A percentile compares a stretch with the other conserved stretches of the same genome.
These are phyloP conservation scores for Dendrothele bispora DNA, from an alignment of 768 basidiomycete genomes.

Conservation along the genomic window DNA sequence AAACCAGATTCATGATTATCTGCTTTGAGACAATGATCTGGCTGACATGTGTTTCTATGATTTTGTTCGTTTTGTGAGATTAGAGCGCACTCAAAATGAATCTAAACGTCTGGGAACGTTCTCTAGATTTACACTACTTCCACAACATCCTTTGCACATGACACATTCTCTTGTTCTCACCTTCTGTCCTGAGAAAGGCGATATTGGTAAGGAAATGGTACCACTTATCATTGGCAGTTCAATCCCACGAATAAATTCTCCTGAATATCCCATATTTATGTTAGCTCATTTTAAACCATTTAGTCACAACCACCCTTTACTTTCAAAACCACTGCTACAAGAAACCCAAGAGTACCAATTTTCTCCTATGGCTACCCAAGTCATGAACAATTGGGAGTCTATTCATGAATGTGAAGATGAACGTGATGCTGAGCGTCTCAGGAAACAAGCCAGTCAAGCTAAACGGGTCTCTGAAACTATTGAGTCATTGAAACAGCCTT, in stretches of 20 bases:
- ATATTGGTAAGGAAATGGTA: neutral
- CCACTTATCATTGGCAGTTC: neutral
- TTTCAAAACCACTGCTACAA: neutral
- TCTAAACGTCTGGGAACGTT: neutral
- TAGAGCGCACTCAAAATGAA: too few relatives aligned
- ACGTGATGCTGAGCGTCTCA: slow-evolving; percentile 26
- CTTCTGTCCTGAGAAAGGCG: slow-evolving; percentile 9
- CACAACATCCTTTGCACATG: slow-evolving; percentile 9
- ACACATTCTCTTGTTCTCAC: slow-evolving; percentile 16
- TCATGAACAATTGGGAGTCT: slow-evolving; percentile 32
- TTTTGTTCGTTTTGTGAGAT: slow-evolving; percentile 16
- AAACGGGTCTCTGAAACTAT: too few relatives aligned
- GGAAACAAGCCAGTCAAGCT: slow-evolving; percentile 10
- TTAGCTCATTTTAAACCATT: slow-evolving; percentile 22
- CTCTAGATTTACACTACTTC: neutral
- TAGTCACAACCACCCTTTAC: neutral
- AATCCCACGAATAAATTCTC: neutral
- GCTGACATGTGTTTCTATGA: slow-evolving; percentile 24
- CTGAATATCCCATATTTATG: slow-evolving; percentile 14
- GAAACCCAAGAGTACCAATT: too few relatives aligned
- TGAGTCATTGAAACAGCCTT: too few relatives aligned
- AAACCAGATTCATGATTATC: slow-evolving; percentile 28
- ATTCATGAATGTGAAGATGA: slow-evolving; percentile 34
- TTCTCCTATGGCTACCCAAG: too few relatives aligned
- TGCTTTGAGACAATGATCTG: slow-evolving; percentile 14